Percentiles rank a stretch among this genome's conserved stretches.
phyloP scores from a whole-genome alignment of 2,329 filamentous ascomycete genomes.

The Colletotrichum paranaense region DNA sequence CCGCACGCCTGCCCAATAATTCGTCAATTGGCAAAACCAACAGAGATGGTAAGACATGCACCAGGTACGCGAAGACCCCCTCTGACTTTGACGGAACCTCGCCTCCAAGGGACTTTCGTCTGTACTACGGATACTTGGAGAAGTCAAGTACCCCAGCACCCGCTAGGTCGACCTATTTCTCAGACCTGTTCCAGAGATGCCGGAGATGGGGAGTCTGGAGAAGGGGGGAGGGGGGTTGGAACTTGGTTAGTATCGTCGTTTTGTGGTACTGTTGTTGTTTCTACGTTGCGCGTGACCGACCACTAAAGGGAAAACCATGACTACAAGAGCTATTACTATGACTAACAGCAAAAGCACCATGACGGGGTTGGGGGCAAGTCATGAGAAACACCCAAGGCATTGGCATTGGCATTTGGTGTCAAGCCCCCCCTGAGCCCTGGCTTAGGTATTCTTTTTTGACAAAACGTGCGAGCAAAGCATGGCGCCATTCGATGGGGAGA shows the following conservation, averaged over 20 bases:
- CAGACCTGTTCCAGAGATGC: background rate
- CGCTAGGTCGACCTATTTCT: background rate
- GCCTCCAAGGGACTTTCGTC: background rate
- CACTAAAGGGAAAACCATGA: background rate
- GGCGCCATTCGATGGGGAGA: slow-evolving; percentile 2
- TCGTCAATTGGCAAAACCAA: background rate
- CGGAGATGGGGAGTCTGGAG: background rate
- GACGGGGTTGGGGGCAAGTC: slow-evolving; percentile 3
- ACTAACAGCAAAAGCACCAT: slow-evolving; percentile 13
- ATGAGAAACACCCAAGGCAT: background rate
- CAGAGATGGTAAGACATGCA: background rate
- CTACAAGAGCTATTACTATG: background rate
- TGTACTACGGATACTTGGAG: background rate
- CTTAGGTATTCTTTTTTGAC: background rate
- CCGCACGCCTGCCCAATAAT: background rate
- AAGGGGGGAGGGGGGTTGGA: background rate
- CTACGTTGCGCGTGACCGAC: slow-evolving; percentile 17
- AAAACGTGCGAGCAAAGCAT: background rate
- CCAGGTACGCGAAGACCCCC: slow-evolving; percentile 1
- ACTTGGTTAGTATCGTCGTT: background rate
- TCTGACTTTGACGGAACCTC: background rate
- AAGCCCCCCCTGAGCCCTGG: background rate
- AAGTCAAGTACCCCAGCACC: too few species aligned
- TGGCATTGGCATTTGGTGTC: background rate
- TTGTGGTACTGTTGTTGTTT: background rate